Percentiles rank a stretch among this genome's conserved stretches.
Conservation (phyloP, 1,139 yeast genomes). For the Arxiozyma bovina region DNA sequence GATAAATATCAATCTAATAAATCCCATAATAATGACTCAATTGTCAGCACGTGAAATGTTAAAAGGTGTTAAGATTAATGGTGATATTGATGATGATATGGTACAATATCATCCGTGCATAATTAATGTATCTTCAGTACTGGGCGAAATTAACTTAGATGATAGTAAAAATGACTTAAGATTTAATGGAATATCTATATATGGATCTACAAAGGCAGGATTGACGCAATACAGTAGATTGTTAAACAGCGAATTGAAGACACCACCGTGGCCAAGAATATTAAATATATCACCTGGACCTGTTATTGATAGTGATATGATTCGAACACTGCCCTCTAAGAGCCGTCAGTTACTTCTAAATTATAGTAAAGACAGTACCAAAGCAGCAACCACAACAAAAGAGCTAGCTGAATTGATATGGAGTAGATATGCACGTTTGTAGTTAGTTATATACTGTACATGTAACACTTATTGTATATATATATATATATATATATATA, state of each 20-base stretch:
- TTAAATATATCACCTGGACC: neutral
- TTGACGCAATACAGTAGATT: slow-evolving; percentile 56
- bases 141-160: slow-evolving; percentile 30
- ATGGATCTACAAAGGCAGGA: slow-evolving; percentile 79
- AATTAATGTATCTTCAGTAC: slow-evolving; percentile 65
- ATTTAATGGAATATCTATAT: slow-evolving; percentile 59
- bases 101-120: slow-evolving; percentile 31
- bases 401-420: neutral
- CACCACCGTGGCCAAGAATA: neutral
- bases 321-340: neutral
- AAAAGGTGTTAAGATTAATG: slow-evolving; percentile 16
- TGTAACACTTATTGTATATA: too few species aligned
- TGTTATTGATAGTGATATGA: neutral
- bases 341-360: neutral
- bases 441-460: too few species aligned
- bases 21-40: slow-evolving; percentile 56
- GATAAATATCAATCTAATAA: slow-evolving; percentile 52
- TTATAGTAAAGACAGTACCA: neutral
- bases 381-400: neutral
- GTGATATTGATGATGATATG: slow-evolving; percentile 1
- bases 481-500: too few species aligned
- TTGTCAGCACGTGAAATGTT: slow-evolving; percentile 43
- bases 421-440: neutral
- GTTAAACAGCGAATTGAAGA: slow-evolving; percentile 45
- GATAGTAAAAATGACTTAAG: slow-evolving; percentile 1